Evolutionary conservation across 1,139 yeast genomes (phyloP).

Genomic region (Hyphopichia pseudoburtonii): DNA sequence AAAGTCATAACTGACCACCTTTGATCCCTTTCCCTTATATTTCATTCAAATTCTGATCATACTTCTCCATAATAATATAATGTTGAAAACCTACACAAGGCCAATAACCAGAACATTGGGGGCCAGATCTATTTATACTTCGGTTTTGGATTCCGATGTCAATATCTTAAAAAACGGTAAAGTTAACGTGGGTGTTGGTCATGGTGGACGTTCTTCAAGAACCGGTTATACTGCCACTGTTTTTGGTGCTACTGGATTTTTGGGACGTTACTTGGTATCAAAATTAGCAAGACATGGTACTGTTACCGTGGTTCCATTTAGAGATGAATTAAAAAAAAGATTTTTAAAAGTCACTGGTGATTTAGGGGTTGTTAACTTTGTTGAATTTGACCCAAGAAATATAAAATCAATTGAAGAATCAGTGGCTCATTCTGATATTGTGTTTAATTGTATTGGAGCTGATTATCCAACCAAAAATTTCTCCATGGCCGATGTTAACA

Average conservation of each 20-base stretch:
- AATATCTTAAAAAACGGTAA: constrained; percentile 78
- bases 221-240: constrained; percentile 92
- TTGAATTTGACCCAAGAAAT: constrained; percentile 83
- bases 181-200: constrained; percentile 65
- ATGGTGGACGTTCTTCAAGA: constrained; percentile 84
- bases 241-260: constrained; percentile 79
- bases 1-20: too few species aligned
- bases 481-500: constrained; percentile 78
- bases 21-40: too few species aligned
- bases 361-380: constrained; percentile 81
- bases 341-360: constrained; percentile 84
- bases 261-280: constrained; percentile 72
- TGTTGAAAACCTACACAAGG: constrained; percentile 30
- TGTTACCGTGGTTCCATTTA: constrained; percentile 68
- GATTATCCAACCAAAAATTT: constrained; percentile 80
- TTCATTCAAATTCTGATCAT: neutral
- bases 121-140: constrained; percentile 39
- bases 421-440: constrained; percentile 81
- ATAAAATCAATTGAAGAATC: constrained; percentile 73
- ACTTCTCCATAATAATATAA: constrained; percentile 6
- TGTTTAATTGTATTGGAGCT: constrained; percentile 76
- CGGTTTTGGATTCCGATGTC: constrained; percentile 56
- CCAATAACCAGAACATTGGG: constrained; percentile 20
- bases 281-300: constrained; percentile 85
- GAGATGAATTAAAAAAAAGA: constrained; percentile 79